Conservation (phyloP, 2,329 filamentous ascomycete species). For the Amauroascus verrucosus region DNA sequence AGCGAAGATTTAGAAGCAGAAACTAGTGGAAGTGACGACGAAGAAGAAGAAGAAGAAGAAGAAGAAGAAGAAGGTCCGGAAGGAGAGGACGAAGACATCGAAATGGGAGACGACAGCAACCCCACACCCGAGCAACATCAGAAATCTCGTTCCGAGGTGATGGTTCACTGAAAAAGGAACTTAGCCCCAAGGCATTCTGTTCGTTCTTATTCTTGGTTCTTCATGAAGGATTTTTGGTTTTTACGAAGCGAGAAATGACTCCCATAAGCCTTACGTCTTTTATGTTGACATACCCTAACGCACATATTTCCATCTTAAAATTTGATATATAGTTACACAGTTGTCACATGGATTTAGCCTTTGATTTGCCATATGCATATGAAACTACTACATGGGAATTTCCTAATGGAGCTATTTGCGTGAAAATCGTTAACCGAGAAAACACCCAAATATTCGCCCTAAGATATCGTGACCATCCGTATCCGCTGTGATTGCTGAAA, state of each 20-base stretch:
- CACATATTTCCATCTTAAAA: background rate
- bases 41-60: conserved; percentile 42
- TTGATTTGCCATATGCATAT: background rate
- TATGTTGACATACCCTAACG: conserved; percentile 5
- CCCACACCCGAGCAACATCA: conserved; percentile 28
- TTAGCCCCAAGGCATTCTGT: no score
- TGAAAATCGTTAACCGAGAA: background rate
- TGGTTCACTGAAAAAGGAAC: conserved; percentile 42
- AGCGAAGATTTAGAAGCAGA: conserved; percentile 56
- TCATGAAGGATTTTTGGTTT: conserved; percentile 4
- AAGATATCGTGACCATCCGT: background rate
- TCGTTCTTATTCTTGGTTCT: no score
- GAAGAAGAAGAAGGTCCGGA: conserved; percentile 40
- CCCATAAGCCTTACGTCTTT: background rate
- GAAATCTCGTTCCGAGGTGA: conserved; percentile 33
- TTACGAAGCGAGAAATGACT: conserved; percentile 1
- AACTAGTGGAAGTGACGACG: conserved; percentile 31
- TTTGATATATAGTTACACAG: background rate
- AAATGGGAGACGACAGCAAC: conserved; percentile 47
- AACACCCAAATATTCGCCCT: background rate
- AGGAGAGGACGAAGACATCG: conserved; percentile 20
- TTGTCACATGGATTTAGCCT: background rate
- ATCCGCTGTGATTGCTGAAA: background rate
- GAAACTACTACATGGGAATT: background rate
- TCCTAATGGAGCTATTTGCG: background rate